Evolutionary conservation across 352 stramenopile genomes (phyloP), one percentile per base, ranked within the genome.

Genomic region (Thraustochytrium striatum): DNA sequence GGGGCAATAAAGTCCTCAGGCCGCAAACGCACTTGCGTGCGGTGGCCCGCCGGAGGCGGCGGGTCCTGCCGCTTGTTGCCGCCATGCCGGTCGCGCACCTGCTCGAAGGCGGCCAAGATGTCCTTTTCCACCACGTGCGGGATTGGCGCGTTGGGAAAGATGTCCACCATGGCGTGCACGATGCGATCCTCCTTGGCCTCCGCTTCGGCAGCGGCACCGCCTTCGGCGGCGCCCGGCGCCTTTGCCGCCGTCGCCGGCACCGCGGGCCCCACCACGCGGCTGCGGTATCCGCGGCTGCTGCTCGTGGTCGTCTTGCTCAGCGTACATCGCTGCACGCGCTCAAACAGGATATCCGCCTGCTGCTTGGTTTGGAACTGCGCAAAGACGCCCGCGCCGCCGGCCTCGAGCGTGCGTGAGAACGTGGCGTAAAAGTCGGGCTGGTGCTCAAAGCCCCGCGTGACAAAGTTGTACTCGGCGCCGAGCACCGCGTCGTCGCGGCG

Each of bases 391-490:
- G 25, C 16, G 28, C 70, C 70, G 5, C 5, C 30, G 38, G 3
- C 41, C 33, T 80, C 70, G 13, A 80, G 35, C 11, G 39, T 16
- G n/a, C 19, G 13, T 3, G 30, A 57, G 28, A 80, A 80, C n/a
- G 47, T 72, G n/a, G 9, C 43, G 36, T 72, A 80, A 28, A 80
- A 80, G 32, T 80, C 70, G 32, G 58, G 70, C 41, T 80, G 70
- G 33, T 80, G 70, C 35, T 72, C 55, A 75, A 80, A 80, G 25
- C 70, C 70, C 11, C 70, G 53, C 16, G 70, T 72, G 57, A 80
- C 55, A 61, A 80, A 80, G 58, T 69, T 80, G 30, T 80, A 75
- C 57, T 80, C 70, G 32, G 55, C 32, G 28, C 79, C 41, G 0
- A 75, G 65, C 39, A 75, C 65, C 0, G 41, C 8, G 30, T 75